Conservation (phyloP, 352 stramenopile genomes). For the Pythium brassicae region DNA sequence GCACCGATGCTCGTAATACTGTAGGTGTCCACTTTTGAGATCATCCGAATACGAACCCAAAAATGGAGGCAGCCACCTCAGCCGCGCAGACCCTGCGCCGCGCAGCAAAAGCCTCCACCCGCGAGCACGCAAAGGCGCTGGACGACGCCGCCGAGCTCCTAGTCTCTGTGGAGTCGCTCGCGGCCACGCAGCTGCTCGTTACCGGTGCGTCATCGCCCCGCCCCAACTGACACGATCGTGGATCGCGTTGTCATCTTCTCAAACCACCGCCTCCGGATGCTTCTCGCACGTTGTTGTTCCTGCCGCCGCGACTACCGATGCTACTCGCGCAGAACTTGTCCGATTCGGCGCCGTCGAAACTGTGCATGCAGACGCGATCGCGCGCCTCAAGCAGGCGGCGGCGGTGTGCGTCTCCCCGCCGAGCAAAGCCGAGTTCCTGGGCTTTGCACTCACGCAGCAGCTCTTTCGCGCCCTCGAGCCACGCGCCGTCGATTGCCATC, state of each 20-base stretch:
- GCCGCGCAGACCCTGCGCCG: constrained; percentile 6
- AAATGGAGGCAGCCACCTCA: not conserved
- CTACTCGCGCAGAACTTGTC: not conserved
- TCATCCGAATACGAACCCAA: too few species aligned
- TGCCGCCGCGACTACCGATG: not conserved
- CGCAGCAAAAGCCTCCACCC: not conserved
- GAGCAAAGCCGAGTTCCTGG: constrained; percentile 49
- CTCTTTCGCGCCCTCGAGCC: constrained; percentile 17
- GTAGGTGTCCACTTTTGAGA: too few species aligned
- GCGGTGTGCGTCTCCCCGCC: constrained; percentile 37
- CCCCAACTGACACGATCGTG: not conserved
- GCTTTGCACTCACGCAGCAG: constrained; percentile 31
- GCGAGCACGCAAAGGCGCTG: constrained; percentile 5
- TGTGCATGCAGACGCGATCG: constrained; percentile 1
- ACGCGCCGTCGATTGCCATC: constrained; percentile 4
- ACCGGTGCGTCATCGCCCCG: constrained; percentile 4
- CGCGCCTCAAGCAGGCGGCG: constrained; percentile 30
- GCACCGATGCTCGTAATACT: too few species aligned
- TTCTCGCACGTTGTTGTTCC: not conserved
- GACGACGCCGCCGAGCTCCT: constrained; percentile 12
- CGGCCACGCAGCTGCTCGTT: constrained; percentile 8
- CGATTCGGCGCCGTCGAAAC: not conserved
- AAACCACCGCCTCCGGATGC: not conserved
- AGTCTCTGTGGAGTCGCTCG: constrained; percentile 6
- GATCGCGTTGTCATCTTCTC: not conserved